A percentile compares a stretch with the other conserved stretches of the same genome.
Evolutionary conservation across 345 rosid species (phyloP).

Genomic region (Brassica cretica): DNA sequence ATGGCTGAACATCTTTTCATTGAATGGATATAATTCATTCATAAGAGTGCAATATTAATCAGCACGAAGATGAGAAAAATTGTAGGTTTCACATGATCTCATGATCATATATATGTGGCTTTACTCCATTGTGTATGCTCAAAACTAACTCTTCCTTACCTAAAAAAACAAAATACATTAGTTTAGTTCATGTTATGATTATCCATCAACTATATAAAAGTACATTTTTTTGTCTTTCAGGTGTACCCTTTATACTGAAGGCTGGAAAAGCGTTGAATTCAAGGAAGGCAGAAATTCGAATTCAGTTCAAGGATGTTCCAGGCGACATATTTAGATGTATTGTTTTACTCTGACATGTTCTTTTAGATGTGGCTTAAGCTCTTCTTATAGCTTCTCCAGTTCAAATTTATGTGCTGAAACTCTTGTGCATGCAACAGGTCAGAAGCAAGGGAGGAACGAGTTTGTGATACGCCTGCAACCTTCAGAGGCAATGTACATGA

Average conservation of each 20-base stretch:
- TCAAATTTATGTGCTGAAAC: slow-evolving; percentile 1
- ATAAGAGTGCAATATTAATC: not conserved
- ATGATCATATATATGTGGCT: not conserved
- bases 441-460: slow-evolving; percentile 97
- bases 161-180: not conserved
- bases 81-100: not conserved
- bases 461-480: slow-evolving; percentile 96
- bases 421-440: slow-evolving; percentile 45
- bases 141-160: not conserved
- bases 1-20: not conserved
- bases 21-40: not conserved
- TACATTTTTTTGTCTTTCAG: slow-evolving; percentile 41
- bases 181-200: not conserved
- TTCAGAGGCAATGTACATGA: slow-evolving; percentile 95
- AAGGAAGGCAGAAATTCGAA: slow-evolving; percentile 95
- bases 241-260: slow-evolving; percentile 93
- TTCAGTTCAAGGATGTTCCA: slow-evolving; percentile 98
- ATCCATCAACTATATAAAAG: not conserved
- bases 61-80: not conserved
- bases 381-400: not conserved
- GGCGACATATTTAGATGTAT: slow-evolving; percentile 93
- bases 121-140: not conserved
- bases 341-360: not conserved
- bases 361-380: not conserved
- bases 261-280: slow-evolving; percentile 97